Evolutionary conservation across 2,329 filamentous ascomycete genomes (phyloP), one percentile per base, ranked within the genome.

Genomic region (Sphaerulina vaccinii): DNA sequence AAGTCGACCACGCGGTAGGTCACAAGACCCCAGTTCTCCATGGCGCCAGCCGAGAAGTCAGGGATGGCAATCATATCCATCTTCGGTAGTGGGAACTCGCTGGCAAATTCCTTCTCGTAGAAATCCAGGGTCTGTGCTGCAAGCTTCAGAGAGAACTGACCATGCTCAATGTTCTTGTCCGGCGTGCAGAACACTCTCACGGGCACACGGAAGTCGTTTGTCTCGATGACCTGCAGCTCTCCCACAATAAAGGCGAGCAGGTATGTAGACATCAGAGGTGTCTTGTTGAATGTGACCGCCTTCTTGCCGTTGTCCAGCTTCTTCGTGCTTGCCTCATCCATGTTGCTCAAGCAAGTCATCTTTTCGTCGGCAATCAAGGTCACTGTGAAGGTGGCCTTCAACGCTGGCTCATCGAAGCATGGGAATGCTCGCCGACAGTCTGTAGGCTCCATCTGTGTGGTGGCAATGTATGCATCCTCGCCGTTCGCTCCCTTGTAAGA

Each of bases 41-140:
- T 48, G 27, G 44, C 44, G 57, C 92, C 92, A 42, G 90, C 90
- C 44, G 90, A 90, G 69, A 97, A 97, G 69, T 97, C 92, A 13
- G 92, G 92, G 66, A 97, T 91, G 38, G 92, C 91, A 62, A 95
- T 85, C 86, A 95, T 93, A 72, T 95, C 90, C 88, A 95, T 93
- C 80, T 95, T 95, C 46, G 90, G 90, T 36, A 95, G 76, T 5
- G 90, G 90, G 68, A 93, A 96, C 24, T 87, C 77, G 69, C 84
- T 91, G 61, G 88, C 88, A 62, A 97, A 97, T 2, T 90, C 88
- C 74, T 95, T 90, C 72, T 97, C 92, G 74, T 97, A 97, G 71
- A 96, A 97, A 22, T 85, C 87, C 24, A 97, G 79, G 1, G 91
- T 96, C 71, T 84, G 87, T 22, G 91, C 92, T 42, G 89, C 92